A percentile compares a stretch with the other conserved stretches of the same genome.
These are phyloP conservation scores for Populus hybrid DNA, from an alignment of 441 rosid genomes.

Conservation along the genomic window DNA sequence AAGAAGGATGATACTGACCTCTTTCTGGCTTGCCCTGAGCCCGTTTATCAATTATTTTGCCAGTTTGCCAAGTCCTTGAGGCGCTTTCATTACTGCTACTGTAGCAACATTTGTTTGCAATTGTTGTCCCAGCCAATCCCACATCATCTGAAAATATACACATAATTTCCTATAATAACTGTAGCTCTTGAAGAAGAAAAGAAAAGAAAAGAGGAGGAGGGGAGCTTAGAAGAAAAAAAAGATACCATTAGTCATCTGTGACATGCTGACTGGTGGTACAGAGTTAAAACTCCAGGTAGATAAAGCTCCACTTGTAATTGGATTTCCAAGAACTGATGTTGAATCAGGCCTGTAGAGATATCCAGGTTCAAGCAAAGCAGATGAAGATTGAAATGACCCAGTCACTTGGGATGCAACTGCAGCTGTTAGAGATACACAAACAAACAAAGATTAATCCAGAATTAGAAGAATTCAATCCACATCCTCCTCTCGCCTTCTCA, in stretches of 20 bases:
- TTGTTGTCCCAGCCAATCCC: constrained; percentile 31
- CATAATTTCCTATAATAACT: background rate
- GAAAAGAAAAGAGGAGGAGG: background rate
- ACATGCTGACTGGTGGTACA: constrained; percentile 28
- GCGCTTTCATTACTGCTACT: constrained; percentile 61
- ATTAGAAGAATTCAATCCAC: constrained; percentile 5
- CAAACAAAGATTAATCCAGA: constrained; percentile 12
- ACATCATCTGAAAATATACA: constrained; percentile 34
- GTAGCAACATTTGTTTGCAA: constrained; percentile 36
- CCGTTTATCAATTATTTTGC: constrained; percentile 41
- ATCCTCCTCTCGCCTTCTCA: background rate
- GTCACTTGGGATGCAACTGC: constrained; percentile 40
- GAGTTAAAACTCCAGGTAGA: constrained; percentile 50
- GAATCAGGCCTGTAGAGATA: constrained; percentile 40
- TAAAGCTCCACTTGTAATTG: constrained; percentile 29
- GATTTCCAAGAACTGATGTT: constrained; percentile 40
- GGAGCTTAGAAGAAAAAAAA: background rate
- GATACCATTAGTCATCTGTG: constrained; percentile 50
- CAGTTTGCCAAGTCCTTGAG: constrained; percentile 37
- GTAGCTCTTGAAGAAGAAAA: background rate
- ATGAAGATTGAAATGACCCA: constrained; percentile 47
- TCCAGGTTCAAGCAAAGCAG: constrained; percentile 49
- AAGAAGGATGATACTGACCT: constrained; percentile 40
- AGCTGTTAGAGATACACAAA: constrained; percentile 27
- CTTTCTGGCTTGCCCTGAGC: constrained; percentile 45